Percentiles rank a stretch among this genome's conserved stretches.
phyloP scores from a whole-genome alignment of 1,284 basidiomycete species.

The Marasmius fiardii region DNA sequence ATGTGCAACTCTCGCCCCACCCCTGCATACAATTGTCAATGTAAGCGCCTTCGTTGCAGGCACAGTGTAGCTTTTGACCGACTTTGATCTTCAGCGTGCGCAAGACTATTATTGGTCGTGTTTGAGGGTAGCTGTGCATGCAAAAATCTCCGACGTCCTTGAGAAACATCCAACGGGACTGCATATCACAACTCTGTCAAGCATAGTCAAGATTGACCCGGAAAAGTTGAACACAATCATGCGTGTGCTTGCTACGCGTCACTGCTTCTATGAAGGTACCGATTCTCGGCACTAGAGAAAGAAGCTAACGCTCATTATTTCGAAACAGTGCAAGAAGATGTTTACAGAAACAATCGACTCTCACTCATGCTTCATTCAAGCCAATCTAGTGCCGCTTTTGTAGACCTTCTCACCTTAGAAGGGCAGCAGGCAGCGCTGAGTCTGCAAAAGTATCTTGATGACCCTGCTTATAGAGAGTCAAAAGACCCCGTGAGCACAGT shows the following conservation, averaged over 20 bases:
- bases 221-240: constrained; percentile 29
- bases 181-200: constrained; percentile 26
- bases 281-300: neutral
- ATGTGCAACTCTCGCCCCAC: neutral
- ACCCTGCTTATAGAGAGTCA: too few species aligned
- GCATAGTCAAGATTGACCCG: constrained; percentile 21
- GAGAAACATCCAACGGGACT: constrained; percentile 24
- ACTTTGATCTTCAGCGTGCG: too few species aligned
- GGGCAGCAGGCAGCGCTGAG: neutral
- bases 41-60: neutral
- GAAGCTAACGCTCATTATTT: neutral
- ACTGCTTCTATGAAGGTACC: constrained; percentile 32
- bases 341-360: constrained; percentile 32
- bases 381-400: constrained; percentile 4
- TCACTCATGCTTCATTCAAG: constrained; percentile 25
- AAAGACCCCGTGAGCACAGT: too few species aligned
- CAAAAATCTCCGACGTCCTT: constrained; percentile 27
- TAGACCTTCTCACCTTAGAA: neutral
- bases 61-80: neutral
- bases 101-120: constrained; percentile 22
- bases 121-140: constrained; percentile 23
- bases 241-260: constrained; percentile 31
- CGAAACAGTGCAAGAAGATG: constrained; percentile 18
- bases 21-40: neutral
- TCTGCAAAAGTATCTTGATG: neutral